These are phyloP conservation scores for Mallotus nudiflorus DNA, from an alignment of 345 rosid species.

Conservation along the genomic window DNA sequence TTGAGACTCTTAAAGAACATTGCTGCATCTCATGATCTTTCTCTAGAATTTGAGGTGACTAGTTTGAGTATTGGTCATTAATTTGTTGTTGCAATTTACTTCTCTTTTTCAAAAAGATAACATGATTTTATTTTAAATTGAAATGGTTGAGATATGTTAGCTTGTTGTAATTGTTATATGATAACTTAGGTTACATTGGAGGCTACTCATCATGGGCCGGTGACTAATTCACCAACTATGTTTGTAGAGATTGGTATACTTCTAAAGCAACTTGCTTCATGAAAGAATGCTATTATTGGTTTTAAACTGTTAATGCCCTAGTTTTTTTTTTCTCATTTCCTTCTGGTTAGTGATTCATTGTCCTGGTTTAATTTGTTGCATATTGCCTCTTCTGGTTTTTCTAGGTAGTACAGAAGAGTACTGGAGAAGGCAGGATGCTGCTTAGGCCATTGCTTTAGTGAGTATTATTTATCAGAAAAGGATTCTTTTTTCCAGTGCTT, in stretches of 20 bases:
- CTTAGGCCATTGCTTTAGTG: slow-evolving; percentile 24
- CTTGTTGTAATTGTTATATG: slow-evolving; percentile 6
- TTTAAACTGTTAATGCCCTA: too few relatives aligned
- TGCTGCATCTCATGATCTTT: slow-evolving; percentile 2
- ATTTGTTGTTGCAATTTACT: too few relatives aligned
- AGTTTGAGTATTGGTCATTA: too few relatives aligned
- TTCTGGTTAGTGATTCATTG: not conserved
- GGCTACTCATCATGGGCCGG: slow-evolving; percentile 28
- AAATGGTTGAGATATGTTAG: not conserved
- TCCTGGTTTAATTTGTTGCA: not conserved
- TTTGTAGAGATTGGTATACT: slow-evolving; percentile 23
- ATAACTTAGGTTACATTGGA: slow-evolving; percentile 22
- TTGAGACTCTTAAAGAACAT: slow-evolving; percentile 7
- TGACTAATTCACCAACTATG: slow-evolving; percentile 22
- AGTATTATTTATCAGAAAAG: slow-evolving; percentile 6
- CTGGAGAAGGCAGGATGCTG: slow-evolving; percentile 30
- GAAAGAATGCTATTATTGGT: not conserved
- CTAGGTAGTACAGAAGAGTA: slow-evolving; percentile 28
- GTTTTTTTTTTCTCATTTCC: not conserved
- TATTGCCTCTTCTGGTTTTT: not conserved
- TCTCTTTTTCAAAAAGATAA: not conserved
- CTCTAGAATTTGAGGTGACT: slow-evolving; percentile 11
- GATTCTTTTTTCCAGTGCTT: too few relatives aligned
- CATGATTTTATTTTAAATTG: not conserved
- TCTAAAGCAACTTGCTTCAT: not conserved